Evolutionary conservation across 2,329 filamentous ascomycete species (phyloP).

Genomic region (Teratosphaeria gauchensis): DNA sequence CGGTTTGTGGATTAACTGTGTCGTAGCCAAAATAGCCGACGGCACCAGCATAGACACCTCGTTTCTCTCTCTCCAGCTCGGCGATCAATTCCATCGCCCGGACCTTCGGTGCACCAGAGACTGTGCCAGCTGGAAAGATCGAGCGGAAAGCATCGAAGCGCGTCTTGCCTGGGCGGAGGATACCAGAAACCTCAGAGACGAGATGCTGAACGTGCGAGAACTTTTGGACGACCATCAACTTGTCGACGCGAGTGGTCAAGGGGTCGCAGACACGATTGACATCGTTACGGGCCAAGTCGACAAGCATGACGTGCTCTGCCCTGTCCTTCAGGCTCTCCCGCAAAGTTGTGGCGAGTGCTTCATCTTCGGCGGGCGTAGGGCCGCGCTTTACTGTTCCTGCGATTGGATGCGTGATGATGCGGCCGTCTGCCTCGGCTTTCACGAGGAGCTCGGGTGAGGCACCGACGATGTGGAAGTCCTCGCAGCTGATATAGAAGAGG

Average conservation of each 20-base stretch:
- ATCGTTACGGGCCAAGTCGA: slow-evolving; percentile 92
- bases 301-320: slow-evolving; percentile 94
- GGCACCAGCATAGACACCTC: slow-evolving; percentile 89
- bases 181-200: slow-evolving; percentile 87
- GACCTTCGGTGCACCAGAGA: slow-evolving; percentile 91
- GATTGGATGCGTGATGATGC: slow-evolving; percentile 93
- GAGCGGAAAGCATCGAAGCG: slow-evolving; percentile 88
- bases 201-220: slow-evolving; percentile 98
- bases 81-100: slow-evolving; percentile 95
- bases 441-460: slow-evolving; percentile 91
- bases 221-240: slow-evolving; percentile 85
- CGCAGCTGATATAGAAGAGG: slow-evolving; percentile 89
- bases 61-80: slow-evolving; percentile 86
- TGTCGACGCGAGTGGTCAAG: slow-evolving; percentile 77
- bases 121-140: slow-evolving; percentile 94
- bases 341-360: slow-evolving; percentile 65
- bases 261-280: slow-evolving; percentile 94
- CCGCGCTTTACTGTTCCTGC: slow-evolving; percentile 90
- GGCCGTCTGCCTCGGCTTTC: slow-evolving; percentile 54
- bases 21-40: slow-evolving; percentile 95
- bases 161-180: slow-evolving; percentile 73
- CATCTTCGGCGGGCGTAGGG: slow-evolving; percentile 70
- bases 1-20: slow-evolving; percentile 47
- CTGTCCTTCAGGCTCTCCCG: slow-evolving; percentile 78
- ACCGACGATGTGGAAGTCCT: slow-evolving; percentile 87